A percentile compares a stretch with the other conserved stretches of the same genome.
phyloP scores from a whole-genome alignment of 495 filamentous ascomycete genomes.

The Chaetomidium leptoderma region DNA sequence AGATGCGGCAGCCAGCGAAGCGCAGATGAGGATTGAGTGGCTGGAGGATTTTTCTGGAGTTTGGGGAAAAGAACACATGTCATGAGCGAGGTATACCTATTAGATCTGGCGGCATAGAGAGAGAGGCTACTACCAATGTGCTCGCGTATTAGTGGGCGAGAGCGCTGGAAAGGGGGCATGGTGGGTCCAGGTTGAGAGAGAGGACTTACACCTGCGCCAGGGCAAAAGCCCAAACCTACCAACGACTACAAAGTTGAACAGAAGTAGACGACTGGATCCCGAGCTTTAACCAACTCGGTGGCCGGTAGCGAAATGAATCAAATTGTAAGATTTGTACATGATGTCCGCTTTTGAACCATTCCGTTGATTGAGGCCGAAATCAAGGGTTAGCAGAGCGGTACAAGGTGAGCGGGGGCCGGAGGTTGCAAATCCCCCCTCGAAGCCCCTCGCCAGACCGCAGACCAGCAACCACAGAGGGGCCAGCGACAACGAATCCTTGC shows the following conservation, averaged over 20 bases:
- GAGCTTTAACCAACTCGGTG: neutral
- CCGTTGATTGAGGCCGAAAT: neutral
- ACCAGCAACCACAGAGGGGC: neutral
- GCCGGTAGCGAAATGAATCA: neutral
- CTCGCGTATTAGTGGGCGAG: too few relatives aligned
- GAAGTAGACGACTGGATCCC: neutral
- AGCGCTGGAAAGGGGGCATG: neutral
- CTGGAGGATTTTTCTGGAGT: too few relatives aligned
- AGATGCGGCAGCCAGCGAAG: conserved; percentile 33
- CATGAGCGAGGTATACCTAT: neutral
- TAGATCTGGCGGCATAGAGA: too few relatives aligned
- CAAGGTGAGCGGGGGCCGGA: neutral
- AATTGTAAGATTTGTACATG: neutral
- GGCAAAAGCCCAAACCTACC: too few relatives aligned
- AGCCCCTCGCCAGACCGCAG: neutral
- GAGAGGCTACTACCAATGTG: too few relatives aligned
- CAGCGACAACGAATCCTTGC: conserved; percentile 4
- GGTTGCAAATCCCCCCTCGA: neutral
- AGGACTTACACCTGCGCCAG: too few relatives aligned
- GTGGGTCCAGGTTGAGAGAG: too few relatives aligned
- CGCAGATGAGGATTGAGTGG: conserved; percentile 14
- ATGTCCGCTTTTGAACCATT: neutral
- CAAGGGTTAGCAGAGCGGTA: neutral
- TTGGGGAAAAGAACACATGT: neutral
- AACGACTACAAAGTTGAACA: neutral